phyloP scores from a whole-genome alignment of 768 basidiomycete genomes.

The Amanita polypyramis region DNA sequence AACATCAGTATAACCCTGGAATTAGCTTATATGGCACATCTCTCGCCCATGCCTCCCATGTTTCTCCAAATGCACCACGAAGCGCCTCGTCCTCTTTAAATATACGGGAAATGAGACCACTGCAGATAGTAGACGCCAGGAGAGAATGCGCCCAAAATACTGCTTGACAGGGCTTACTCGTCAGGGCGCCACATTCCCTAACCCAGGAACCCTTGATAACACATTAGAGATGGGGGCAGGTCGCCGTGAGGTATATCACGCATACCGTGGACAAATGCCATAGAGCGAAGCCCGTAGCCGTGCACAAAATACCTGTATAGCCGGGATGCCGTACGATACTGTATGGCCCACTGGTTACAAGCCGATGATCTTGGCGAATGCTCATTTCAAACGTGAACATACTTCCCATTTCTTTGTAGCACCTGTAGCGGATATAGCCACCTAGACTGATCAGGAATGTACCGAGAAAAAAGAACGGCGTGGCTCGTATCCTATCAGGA shows the following conservation, averaged over 20 bases:
- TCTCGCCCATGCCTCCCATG: constrained; percentile 33
- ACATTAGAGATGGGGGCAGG: background rate
- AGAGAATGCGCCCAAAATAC: constrained; percentile 16
- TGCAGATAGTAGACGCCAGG: constrained; percentile 21
- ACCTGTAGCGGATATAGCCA: constrained; percentile 28
- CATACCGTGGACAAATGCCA: constrained; percentile 27
- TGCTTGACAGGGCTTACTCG: constrained; percentile 20
- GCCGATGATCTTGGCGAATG: constrained; percentile 33
- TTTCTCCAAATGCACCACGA: constrained; percentile 26
- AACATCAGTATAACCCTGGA: constrained; percentile 33
- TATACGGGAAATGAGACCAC: constrained; percentile 29
- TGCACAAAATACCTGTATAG: constrained; percentile 32
- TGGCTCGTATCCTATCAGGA: background rate
- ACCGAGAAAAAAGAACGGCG: constrained; percentile 23
- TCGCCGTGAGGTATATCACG: background rate
- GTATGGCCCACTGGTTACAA: constrained; percentile 41
- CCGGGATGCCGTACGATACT: constrained; percentile 37
- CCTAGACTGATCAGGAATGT: constrained; percentile 27
- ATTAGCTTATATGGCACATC: constrained; percentile 37
- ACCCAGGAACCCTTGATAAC: constrained; percentile 33
- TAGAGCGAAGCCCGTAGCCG: constrained; percentile 22
- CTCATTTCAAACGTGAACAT: constrained; percentile 44
- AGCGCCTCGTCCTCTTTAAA: constrained; percentile 35
- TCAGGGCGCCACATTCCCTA: constrained; percentile 29
- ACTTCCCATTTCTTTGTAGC: constrained; percentile 35